Conservation (phyloP, 441 rosid species). For the Erysimum cheiri region DNA sequence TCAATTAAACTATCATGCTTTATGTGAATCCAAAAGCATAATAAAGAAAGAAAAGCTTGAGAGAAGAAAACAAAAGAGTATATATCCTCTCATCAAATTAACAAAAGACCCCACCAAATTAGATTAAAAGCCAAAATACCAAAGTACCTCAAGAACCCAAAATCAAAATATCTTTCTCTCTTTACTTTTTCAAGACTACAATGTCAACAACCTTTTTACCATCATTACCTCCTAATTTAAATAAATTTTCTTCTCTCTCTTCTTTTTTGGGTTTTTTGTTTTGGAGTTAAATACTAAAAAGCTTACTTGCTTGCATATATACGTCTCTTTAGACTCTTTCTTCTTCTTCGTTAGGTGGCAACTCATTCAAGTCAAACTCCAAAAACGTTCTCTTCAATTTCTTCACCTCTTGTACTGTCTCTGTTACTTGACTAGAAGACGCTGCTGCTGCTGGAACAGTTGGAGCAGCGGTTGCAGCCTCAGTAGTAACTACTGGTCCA, state of each 20-base stretch:
- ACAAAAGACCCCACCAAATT: slow-evolving; percentile 45
- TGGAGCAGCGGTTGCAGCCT: slow-evolving; percentile 35
- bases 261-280: background rate
- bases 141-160: slow-evolving; percentile 34
- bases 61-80: slow-evolving; percentile 31
- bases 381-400: slow-evolving; percentile 32
- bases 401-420: slow-evolving; percentile 34
- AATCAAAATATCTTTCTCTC: slow-evolving; percentile 29
- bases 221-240: slow-evolving; percentile 32
- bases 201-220: slow-evolving; percentile 43
- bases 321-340: slow-evolving; percentile 41
- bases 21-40: slow-evolving; percentile 44
- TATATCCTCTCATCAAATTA: slow-evolving; percentile 38
- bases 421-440: slow-evolving; percentile 36
- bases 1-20: slow-evolving; percentile 40
- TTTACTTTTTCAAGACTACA: slow-evolving; percentile 29
- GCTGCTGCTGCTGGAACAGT: slow-evolving; percentile 29
- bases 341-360: slow-evolving; percentile 44
- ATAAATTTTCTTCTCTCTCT: background rate
- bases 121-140: slow-evolving; percentile 38
- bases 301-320: slow-evolving; percentile 43
- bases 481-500: slow-evolving; percentile 40
- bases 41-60: slow-evolving; percentile 34
- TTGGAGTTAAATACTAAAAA: background rate
- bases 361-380: slow-evolving; percentile 56